These are phyloP conservation scores for Gaertneriomyces sp. DNA, from an alignment of 192 early-diverging fungal species.

Conservation along the genomic window DNA sequence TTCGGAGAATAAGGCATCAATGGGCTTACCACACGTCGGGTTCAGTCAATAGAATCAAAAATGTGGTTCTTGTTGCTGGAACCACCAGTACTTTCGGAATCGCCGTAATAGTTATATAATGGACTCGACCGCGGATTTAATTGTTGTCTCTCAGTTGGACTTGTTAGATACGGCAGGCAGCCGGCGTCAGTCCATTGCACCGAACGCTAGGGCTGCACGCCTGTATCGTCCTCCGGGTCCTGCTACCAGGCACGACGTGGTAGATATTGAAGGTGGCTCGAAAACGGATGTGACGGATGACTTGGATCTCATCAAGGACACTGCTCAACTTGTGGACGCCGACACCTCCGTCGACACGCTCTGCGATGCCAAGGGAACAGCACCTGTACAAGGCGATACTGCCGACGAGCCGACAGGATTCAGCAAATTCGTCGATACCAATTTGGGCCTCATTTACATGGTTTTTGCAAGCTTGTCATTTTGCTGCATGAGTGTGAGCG, in stretches of 20 bases:
- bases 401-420: not conserved
- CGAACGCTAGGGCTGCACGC: not conserved
- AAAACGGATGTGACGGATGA: not conserved
- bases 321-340: not conserved
- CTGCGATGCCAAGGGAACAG: not conserved
- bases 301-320: not conserved
- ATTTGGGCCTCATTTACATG: conserved; percentile 33
- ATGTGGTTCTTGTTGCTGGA: no score
- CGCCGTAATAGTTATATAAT: not conserved
- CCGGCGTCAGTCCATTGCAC: not conserved
- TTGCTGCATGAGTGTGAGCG: conserved; percentile 19
- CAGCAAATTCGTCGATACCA: conserved; percentile 10
- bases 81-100: no score
- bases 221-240: conserved; percentile 21
- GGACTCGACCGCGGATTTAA: conserved; percentile 20
- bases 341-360: not conserved
- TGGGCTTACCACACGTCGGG: no score
- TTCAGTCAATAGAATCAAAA: no score
- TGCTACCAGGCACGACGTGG: not conserved
- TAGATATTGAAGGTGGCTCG: not conserved
- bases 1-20: no score
- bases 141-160: conserved; percentile 25
- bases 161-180: conserved; percentile 23
- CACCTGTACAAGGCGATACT: not conserved
- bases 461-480: conserved; percentile 25